These are phyloP conservation scores for Beauveria australis DNA, from an alignment of 2,329 filamentous ascomycete species.

Conservation along the genomic window DNA sequence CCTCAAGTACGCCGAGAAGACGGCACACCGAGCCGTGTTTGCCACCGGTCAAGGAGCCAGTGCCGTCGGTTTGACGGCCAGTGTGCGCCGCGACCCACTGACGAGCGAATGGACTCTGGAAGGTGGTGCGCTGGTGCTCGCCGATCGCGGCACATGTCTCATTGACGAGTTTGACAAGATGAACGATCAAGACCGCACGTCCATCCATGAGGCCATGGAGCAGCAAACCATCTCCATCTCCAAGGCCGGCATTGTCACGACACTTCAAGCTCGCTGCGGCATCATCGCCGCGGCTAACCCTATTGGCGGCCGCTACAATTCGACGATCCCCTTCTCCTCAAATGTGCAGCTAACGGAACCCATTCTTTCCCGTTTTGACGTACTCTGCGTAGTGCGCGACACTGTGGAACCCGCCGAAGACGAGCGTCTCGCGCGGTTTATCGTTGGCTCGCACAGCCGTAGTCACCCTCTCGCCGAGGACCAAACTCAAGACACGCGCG, in stretches of 20 bases:
- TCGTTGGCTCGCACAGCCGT: constrained; percentile 86
- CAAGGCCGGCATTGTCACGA: constrained; percentile 97
- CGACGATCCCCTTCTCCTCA: constrained; percentile 87
- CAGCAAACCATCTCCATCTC: constrained; percentile 99
- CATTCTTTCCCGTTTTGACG: constrained; percentile 95
- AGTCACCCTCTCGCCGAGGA: constrained; percentile 64
- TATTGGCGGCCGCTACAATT: constrained; percentile 92
- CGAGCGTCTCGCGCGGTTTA: constrained; percentile 86
- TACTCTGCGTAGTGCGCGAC: constrained; percentile 91
- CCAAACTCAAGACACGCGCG: constrained; percentile 50
- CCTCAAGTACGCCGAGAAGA: constrained; percentile 96
- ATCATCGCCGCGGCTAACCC: constrained; percentile 97
- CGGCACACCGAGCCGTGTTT: constrained; percentile 91
- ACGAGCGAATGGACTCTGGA: constrained; percentile 97
- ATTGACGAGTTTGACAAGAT: constrained; percentile 99
- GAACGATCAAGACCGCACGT: constrained; percentile 97
- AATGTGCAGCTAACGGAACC: constrained; percentile 97
- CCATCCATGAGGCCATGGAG: constrained; percentile 99
- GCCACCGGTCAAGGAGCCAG: constrained; percentile 95
- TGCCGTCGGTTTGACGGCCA: constrained; percentile 94
- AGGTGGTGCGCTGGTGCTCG: constrained; percentile 88
- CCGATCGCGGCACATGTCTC: constrained; percentile 87
- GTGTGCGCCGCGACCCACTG: constrained; percentile 87
- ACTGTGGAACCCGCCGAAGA: constrained; percentile 90
- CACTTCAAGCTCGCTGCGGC: constrained; percentile 87